phyloP scores from a whole-genome alignment of 73 alveolate genomes.

The Paramecium sexaurelia region DNA sequence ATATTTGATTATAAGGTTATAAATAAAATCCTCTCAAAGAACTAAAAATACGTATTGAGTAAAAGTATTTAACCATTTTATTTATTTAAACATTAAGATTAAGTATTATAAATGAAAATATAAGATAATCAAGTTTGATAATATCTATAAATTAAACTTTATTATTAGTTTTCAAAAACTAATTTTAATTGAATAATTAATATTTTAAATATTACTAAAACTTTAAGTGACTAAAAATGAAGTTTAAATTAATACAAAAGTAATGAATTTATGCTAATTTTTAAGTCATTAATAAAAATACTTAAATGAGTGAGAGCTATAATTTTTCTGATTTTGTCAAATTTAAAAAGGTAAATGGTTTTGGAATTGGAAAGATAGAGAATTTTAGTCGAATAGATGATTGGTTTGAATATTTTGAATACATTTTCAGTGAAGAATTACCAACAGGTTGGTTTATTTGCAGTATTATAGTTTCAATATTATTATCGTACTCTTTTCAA shows the following conservation, averaged over 20 bases:
- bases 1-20: neutral
- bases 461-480: neutral
- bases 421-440: neutral
- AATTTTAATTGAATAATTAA: too few relatives aligned
- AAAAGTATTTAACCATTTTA: too few relatives aligned
- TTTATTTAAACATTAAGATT: too few relatives aligned
- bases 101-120: too few relatives aligned
- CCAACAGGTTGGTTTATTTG: neutral
- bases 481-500: too few relatives aligned
- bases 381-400: neutral
- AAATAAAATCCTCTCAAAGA: too few relatives aligned
- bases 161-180: too few relatives aligned
- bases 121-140: too few relatives aligned
- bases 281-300: neutral
- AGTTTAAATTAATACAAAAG: neutral
- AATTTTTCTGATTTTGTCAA: constrained; percentile 24
- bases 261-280: too few relatives aligned
- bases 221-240: neutral
- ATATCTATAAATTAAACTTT: too few relatives aligned
- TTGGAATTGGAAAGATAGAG: neutral
- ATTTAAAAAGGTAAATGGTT: neutral
- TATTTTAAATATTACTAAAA: too few relatives aligned
- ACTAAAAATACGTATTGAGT: too few relatives aligned
- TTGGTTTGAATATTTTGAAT: constrained; percentile 50
- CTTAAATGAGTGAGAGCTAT: neutral